Base-by-base conservation (phyloP, 306 rosid genomes). In the Acacia confusa region DNA sequence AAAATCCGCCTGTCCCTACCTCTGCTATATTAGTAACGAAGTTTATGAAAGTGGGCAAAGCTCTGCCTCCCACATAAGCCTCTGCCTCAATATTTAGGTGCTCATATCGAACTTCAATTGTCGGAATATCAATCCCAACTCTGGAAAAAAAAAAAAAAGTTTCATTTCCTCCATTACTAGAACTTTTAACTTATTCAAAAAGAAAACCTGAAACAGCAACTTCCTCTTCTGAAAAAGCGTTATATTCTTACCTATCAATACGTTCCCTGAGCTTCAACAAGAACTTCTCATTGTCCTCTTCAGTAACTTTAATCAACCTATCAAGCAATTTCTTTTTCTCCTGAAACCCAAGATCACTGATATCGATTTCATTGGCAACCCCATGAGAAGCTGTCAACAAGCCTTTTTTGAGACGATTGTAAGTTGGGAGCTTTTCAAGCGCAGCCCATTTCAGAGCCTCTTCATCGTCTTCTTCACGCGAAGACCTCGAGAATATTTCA, bases 381-480 rank as follows among this genome's bases (percentile, higher is more conserved):
- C 95, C 96, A 19, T 55, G 76, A 0, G 96, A 83, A 0, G 90
- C 45, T 0, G 91, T 81, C 53, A 94, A 70, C 76, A 94, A 71
- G 0, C 97, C 97, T 85, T 84, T 94, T 70, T 84, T 91, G 34
- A 94, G 53, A 60, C 97, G 97, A 70, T 57, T 82, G 78, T 88
- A 91, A n/a, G 97, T 92, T 2, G 97, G 98, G 19, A 94, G 96
- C 73, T 83, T 91, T 76, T 94, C 91, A 10, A 94, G 83, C 0
- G 93, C 93, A 63, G 92, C 92, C 97, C 97, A 91, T 70, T 88
- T 88, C 9, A 94, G 91, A 84, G 96, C 96, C 72, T 82, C 92
- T 87, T 91, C 97, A 61, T 92, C 97, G 1, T 92, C 87, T 50
- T 89, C 94, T n/a, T 84, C 82, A 1, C 74, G 80, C 2, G 82